Percentiles rank a stretch among this genome's conserved stretches.
phyloP scores from a whole-genome alignment of 768 basidiomycete species.

The Rhodotorula taiwanensis region DNA sequence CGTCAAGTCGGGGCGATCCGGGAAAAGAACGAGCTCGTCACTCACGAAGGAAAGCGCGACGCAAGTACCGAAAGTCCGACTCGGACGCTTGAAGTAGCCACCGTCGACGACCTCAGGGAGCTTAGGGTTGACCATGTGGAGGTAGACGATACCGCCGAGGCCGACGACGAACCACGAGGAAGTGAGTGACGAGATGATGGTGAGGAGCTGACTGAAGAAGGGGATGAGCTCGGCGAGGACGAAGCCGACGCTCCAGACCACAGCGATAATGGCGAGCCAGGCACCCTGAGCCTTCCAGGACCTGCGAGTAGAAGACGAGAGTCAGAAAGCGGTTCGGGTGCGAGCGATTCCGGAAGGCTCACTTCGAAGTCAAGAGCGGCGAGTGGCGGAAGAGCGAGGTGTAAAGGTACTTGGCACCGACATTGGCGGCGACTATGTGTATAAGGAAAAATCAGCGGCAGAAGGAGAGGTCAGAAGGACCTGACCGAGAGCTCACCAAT shows the following conservation, averaged over 20 bases:
- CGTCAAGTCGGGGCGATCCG: too few relatives aligned
- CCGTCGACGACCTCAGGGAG: neutral
- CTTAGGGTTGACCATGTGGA: constrained; percentile 5
- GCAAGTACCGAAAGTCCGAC: too few relatives aligned
- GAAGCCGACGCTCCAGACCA: constrained; percentile 1
- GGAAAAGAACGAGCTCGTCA: too few relatives aligned
- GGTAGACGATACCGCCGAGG: neutral
- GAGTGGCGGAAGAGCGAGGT: constrained; percentile 3
- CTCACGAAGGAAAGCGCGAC: neutral
- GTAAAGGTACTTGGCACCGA: constrained; percentile 13
- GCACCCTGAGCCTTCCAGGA: neutral
- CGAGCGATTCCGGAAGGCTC: too few relatives aligned
- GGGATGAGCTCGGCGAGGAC: constrained; percentile 14
- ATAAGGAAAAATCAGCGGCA: neutral
- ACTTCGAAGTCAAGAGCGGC: neutral
- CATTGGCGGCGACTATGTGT: neutral
- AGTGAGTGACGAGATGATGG: constrained; percentile 8
- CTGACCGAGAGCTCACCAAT: neutral
- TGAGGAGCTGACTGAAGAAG: constrained; percentile 15
- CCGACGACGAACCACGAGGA: constrained; percentile 14
- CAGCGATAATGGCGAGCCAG: constrained; percentile 4
- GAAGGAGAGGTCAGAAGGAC: neutral
- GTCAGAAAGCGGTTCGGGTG: too few relatives aligned
- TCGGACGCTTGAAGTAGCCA: neutral
- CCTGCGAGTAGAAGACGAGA: too few relatives aligned